Base-by-base conservation (phyloP, 1,284 basidiomycete genomes). In the Cryptococcus sp. region DNA sequence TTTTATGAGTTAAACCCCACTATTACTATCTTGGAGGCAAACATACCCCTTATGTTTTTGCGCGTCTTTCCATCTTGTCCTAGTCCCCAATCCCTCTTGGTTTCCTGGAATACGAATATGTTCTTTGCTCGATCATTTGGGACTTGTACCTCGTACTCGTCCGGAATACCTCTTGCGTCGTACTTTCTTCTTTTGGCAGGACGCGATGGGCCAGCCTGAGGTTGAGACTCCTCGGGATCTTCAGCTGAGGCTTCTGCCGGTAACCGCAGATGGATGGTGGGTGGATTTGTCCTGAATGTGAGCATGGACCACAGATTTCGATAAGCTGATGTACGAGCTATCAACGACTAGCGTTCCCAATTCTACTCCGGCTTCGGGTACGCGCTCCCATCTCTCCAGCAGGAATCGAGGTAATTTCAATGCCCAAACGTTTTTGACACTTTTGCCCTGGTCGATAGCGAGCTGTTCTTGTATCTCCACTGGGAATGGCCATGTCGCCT, bases 331-430 rank as follows among this genome's bases (percentile, higher is more conserved):
- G 32, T 19, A 75, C 75, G 59, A 60, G 51, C 77, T 76, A 56
- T 79, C 79, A 1, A 81, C 74, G 1, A 78, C 57, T 34, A 81
- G 71, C 2, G 74, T 76, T 3, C 78, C 79, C 13, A 81, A 55
- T 3, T 75, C 67, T 31, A 76, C 63, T 19, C 78, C 78, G 19
- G 73, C 73, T 47, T 76, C 69, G n/a, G 67, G 61, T 13, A 78
- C 72, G 18, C 67, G 61, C 54, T 70, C 67, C 79, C 79, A 81
- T 28, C 74, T 70, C 53, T 80, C 76, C 28, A 78, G 64, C 18
- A 81, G 54, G 63, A 80, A 80, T 14, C 76, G 68, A 11, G 79
- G 79, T 24, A 81, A 73, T 67, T 71, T 71, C 43, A 73, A 53
- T 14, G 69, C 66, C 72, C 72, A 73, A n/a, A 69, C 62, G 28